Evolutionary conservation across 257 asterid genomes (phyloP).

Genomic region (Solanum pimpinellifolium): DNA sequence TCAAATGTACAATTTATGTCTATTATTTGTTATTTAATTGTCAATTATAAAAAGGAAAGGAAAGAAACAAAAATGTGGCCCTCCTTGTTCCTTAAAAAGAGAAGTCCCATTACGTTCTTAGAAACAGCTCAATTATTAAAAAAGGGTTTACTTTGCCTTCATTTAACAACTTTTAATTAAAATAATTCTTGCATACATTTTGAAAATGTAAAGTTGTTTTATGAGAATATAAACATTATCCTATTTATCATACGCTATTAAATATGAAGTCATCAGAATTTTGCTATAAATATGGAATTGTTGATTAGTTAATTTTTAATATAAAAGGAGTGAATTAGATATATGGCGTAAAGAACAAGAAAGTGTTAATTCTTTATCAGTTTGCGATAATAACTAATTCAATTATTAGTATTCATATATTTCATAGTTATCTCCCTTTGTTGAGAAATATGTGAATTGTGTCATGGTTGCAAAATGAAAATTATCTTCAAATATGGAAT

Average conservation of each 20-base stretch:
- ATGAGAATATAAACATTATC: background rate
- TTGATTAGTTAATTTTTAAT: background rate
- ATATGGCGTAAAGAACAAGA: background rate
- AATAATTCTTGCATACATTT: background rate
- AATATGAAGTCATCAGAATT: background rate
- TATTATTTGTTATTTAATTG: background rate
- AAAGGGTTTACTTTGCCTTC: background rate
- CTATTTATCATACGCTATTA: background rate
- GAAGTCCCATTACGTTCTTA: background rate
- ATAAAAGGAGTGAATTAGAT: background rate
- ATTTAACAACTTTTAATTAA: background rate
- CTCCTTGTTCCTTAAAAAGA: background rate
- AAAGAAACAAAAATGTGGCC: background rate
- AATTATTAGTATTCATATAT: background rate
- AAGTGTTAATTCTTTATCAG: background rate
- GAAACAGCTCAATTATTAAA: background rate
- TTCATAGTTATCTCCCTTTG: background rate
- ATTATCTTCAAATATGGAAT: background rate
- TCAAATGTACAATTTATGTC: background rate
- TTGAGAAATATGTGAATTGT: background rate
- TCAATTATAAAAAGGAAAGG: background rate
- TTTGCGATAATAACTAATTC: background rate
- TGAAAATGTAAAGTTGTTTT: background rate
- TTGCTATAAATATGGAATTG: background rate
- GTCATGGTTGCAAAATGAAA: background rate